Base-by-base conservation (phyloP, 352 stramenopile genomes). In the Phytophthora capsici region DNA sequence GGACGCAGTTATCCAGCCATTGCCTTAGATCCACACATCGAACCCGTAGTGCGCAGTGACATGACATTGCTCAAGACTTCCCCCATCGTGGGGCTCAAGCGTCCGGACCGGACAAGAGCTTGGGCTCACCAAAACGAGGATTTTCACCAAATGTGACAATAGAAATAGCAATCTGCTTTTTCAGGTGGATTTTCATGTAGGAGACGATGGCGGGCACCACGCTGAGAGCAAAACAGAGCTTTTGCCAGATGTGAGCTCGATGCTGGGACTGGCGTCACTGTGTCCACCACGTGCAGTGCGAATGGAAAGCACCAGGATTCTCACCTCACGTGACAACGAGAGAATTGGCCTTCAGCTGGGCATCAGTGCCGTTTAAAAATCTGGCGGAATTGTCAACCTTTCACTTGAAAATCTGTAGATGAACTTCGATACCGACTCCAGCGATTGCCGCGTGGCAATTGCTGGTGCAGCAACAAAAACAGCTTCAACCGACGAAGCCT, bases 271-370 rank as follows among this genome's bases (percentile, higher is more conserved):
- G 50, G 36, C 59, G 59, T 51, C 59, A 62, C 41, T 43, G 50
- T 65, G 61, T 69, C 61, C 61, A 69, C 46, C 23, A 69, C 16
- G 53, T 64, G 43, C 51, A 38, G 17, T 32, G 28, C 19, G 41
- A 61, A 30, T 16, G 4, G 32, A 45, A 6, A 52, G 38, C 52
- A 34, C 36, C 61, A 47, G 61, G 61, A 64, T 54, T 63, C 46
- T 58, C 38, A 23, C 40, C 36, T 25, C 12, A 37, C 32, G 58
- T 36, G 47, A 60, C 30, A 23, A 58, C 25, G 25, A 28, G 25
- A 28, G n/a, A 34, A 20, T 45, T 56, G 30, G 6, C 32, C n/a
- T 43, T 20, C 30, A 44, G 47, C 47, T 54, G 47, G 47, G 48
- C 30, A 56, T 23, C 32, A 1, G 19, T 30, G 16, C 50, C 32